Evolutionary conservation across 331 rosid species (phyloP), one percentile per base, ranked within the genome.

Genomic region (Quercus tomentella): DNA sequence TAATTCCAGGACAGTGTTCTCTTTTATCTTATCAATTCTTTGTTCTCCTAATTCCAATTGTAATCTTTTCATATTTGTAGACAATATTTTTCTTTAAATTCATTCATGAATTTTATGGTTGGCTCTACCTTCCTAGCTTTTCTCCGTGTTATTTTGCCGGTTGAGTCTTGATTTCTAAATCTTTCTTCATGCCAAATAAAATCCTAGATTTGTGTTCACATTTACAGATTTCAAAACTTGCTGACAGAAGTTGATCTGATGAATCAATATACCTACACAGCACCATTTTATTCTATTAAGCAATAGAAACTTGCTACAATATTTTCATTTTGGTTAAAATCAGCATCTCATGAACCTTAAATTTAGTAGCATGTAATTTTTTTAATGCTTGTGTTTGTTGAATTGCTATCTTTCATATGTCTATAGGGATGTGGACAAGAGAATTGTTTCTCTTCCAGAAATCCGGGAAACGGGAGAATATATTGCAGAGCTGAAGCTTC

Each of bases 391-490:
- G 41, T 61, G 23, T 18, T 49, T 72, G 10, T 73, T 22, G 70
- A 76, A 14, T 58, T 69, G n/a, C 45, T 51, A 25, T 31, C 30
- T 54, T 81, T 54, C 30, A 68, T 76, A 78, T 18, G 7, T 82
- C 51, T 76, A 8, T 82, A 90, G 98, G 96, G 97, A 92, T 22
- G 82, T 93, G 76, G 96, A 93, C 92, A 91, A 90, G 92, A 85
- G 94, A 71, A 74, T 90, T 65, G 91, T 91, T 68, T 68, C 82
- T 49, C 92, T 91, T 82, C 97, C 97, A 0, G 98, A 92, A 52
- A 92, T 93, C 73, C 86, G 96, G 70, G 97, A 89, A 89, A 78
- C 89, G 1, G 95, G 97, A 74, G 98, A 92, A 80, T 93, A 90
- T 75, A 49, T 92, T 70, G 98, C 96, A 30, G 94, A 90, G 80